Conservation (phyloP, 202 grass and related monocot genomes). For the Cymbopogon flexuosus region DNA sequence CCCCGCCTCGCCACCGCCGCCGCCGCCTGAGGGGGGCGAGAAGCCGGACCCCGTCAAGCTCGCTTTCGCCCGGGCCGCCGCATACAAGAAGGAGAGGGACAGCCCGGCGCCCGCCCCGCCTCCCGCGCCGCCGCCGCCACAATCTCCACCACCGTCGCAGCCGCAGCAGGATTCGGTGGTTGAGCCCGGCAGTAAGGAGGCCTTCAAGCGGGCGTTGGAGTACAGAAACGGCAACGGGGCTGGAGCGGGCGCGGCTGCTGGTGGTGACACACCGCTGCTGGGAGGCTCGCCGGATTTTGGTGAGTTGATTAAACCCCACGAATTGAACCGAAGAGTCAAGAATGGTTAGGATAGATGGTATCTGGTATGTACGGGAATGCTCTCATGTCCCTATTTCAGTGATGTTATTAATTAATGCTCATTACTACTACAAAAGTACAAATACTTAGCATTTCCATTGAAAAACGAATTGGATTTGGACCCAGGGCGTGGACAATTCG, state of each 20-base stretch:
- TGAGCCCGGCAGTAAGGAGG: conserved; percentile 33
- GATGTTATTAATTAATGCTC: background rate
- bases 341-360: background rate
- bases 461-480: background rate
- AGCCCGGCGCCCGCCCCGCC: background rate
- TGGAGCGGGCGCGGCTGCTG: background rate
- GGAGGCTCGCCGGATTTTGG: conserved; percentile 33
- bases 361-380: background rate
- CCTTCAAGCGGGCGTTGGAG: conserved; percentile 46
- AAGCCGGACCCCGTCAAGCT: conserved; percentile 48
- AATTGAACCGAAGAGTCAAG: background rate
- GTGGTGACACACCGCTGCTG: conserved; percentile 17
- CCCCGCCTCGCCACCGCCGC: conserved; percentile 7
- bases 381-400: background rate
- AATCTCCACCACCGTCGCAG: background rate
- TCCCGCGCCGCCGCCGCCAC: background rate
- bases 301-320: conserved; percentile 13
- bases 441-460: background rate
- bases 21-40: conserved; percentile 19
- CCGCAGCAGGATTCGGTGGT: background rate
- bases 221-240: conserved; percentile 43
- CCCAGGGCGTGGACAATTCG: background rate
- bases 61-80: conserved; percentile 55
- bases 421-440: background rate
- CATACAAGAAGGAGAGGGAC: conserved; percentile 50